A percentile compares a stretch with the other conserved stretches of the same genome.
These are phyloP conservation scores for Leishmania amazonensis DNA, from an alignment of 208 protist genomes.

Conservation along the genomic window DNA sequence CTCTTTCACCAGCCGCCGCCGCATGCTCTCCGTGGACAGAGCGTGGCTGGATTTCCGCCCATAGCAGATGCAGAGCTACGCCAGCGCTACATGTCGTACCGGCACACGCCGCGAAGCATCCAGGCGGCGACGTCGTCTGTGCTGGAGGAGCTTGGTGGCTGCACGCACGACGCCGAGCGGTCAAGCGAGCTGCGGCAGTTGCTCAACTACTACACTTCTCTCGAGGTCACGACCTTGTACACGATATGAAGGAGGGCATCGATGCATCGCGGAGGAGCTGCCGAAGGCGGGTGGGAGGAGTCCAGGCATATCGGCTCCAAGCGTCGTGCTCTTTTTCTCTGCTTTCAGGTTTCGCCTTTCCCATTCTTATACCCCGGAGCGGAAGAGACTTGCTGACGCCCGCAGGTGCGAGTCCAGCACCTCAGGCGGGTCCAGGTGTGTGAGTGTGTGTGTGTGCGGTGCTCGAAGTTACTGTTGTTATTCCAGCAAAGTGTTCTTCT, in stretches of 20 bases:
- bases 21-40: neutral
- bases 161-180: slow-evolving; percentile 52
- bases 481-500: neutral
- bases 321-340: neutral
- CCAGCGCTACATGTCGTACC: slow-evolving; percentile 28
- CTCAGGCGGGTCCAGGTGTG: neutral
- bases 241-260: neutral
- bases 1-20: neutral
- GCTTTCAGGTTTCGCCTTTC: neutral
- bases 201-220: slow-evolving; percentile 69
- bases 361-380: neutral
- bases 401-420: neutral
- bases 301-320: neutral
- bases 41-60: slow-evolving; percentile 24
- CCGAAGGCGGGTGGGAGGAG: neutral
- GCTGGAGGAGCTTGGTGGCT: slow-evolving; percentile 57
- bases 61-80: slow-evolving; percentile 27
- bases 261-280: neutral
- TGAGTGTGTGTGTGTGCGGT: neutral
- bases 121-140: slow-evolving; percentile 46
- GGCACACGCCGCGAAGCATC: slow-evolving; percentile 31
- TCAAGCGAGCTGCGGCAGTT: slow-evolving; percentile 68
- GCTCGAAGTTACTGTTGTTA: neutral
- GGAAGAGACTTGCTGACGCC: neutral
- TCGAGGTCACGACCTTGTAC: slow-evolving; percentile 25